A percentile compares a stretch with the other conserved stretches of the same genome.
Evolutionary conservation across 1,139 yeast genomes (phyloP).

Genomic region (Blastobotrys serpentis): DNA sequence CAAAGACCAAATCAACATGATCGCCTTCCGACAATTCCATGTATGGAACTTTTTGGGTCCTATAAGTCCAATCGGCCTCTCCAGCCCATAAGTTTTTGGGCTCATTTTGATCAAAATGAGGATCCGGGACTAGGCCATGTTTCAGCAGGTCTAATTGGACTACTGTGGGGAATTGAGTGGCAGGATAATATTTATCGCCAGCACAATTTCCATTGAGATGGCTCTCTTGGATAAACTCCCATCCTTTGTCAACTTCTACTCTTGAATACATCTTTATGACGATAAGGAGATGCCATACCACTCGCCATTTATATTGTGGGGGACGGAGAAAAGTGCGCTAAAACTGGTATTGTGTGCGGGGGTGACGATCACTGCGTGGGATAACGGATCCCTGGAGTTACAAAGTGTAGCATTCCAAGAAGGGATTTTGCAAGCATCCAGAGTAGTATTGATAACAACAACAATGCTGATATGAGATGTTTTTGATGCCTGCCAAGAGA

Average conservation of each 20-base stretch:
- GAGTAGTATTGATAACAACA: too few relatives aligned
- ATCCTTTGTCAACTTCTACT: slow-evolving; percentile 13
- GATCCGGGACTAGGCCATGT: slow-evolving; percentile 42
- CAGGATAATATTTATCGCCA: slow-evolving; percentile 20
- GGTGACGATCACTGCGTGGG: not conserved
- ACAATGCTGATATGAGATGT: too few relatives aligned
- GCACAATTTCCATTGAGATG: slow-evolving; percentile 11
- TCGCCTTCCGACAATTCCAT: slow-evolving; percentile 19
- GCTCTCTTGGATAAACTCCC: slow-evolving; percentile 19
- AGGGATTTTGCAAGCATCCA: too few relatives aligned
- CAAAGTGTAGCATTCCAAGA: not conserved
- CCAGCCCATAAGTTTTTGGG: slow-evolving; percentile 46
- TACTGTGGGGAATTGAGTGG: slow-evolving; percentile 31
- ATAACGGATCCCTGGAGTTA: too few relatives aligned
- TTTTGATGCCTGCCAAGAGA: too few relatives aligned
- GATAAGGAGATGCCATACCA: not conserved
- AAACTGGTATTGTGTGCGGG: not conserved
- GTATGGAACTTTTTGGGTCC: slow-evolving; percentile 14
- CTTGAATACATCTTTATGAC: slow-evolving; percentile 9
- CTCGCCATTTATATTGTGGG: not conserved
- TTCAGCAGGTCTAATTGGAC: slow-evolving; percentile 42
- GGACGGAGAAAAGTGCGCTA: not conserved
- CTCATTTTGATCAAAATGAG: slow-evolving; percentile 43
- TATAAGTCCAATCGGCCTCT: slow-evolving; percentile 46
- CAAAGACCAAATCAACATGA: slow-evolving; percentile 37